Conservation (phyloP, 192 early-diverging fungal species). For the Tieghemiomyces parasiticus region DNA sequence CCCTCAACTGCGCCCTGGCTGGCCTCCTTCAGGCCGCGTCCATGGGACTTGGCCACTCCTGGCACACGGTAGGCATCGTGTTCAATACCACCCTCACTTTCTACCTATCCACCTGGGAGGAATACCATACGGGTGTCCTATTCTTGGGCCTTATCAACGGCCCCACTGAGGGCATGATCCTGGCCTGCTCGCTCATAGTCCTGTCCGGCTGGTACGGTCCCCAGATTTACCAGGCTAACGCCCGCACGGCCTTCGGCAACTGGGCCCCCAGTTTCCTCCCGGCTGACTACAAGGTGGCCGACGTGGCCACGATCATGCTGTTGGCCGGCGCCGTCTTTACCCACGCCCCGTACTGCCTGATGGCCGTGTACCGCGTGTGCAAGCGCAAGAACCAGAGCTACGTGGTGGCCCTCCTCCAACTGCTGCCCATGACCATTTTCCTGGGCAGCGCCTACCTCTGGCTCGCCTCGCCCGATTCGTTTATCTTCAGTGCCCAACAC, state of each 20-base stretch:
- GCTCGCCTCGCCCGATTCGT: slow-evolving; percentile 50
- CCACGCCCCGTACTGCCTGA: slow-evolving; percentile 21
- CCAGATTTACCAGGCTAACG: slow-evolving; percentile 27
- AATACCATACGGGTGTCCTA: slow-evolving; percentile 74
- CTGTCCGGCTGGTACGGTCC: slow-evolving; percentile 51
- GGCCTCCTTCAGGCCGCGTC: slow-evolving; percentile 57
- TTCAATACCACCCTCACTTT: slow-evolving; percentile 57
- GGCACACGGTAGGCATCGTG: slow-evolving; percentile 39
- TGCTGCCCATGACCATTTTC: slow-evolving; percentile 48
- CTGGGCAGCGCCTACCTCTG: slow-evolving; percentile 46
- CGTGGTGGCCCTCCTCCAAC: slow-evolving; percentile 37
- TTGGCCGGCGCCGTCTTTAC: slow-evolving; percentile 18
- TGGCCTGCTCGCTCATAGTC: slow-evolving; percentile 46
- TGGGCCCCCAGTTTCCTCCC: slow-evolving; percentile 19
- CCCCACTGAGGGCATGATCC: slow-evolving; percentile 69
- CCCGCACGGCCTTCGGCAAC: slow-evolving; percentile 11
- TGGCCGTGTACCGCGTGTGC: slow-evolving; percentile 28
- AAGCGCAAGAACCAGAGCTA: slow-evolving; percentile 45
- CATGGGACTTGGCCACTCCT: slow-evolving; percentile 55
- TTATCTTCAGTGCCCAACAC: slow-evolving; percentile 50
- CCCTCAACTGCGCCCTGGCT: slow-evolving; percentile 66
- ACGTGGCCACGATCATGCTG: slow-evolving; percentile 18
- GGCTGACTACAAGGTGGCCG: slow-evolving; percentile 21
- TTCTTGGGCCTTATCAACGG: slow-evolving; percentile 76
- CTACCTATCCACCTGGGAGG: slow-evolving; percentile 80